Percentiles rank a stretch among this genome's conserved stretches.
These are phyloP conservation scores for Rutstroemia sp. DNA, from an alignment of 2,329 filamentous ascomycete genomes.

Conservation along the genomic window DNA sequence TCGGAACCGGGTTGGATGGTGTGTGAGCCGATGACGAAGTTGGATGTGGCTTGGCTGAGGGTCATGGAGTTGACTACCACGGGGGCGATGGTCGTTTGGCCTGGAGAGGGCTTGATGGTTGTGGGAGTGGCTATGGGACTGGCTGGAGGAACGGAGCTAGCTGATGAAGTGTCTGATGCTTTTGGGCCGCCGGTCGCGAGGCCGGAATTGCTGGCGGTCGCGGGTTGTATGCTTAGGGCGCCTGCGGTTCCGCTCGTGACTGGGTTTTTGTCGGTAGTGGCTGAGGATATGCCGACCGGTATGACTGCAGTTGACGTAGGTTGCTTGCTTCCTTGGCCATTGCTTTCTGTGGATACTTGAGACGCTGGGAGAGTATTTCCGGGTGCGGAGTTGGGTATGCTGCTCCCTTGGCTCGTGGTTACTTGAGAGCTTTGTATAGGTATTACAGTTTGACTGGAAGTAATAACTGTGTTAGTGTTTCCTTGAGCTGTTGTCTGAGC, in stretches of 20 bases:
- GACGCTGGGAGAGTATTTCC: background rate
- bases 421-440: no score
- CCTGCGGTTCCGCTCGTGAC: background rate
- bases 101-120: conserved; percentile 4
- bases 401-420: background rate
- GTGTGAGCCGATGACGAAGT: conserved; percentile 20
- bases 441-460: no score
- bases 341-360: no score
- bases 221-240: background rate
- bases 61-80: conserved; percentile 19
- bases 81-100: conserved; percentile 10
- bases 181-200: background rate
- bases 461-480: background rate
- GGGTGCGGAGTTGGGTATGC: background rate
- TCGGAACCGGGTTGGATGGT: conserved; percentile 20
- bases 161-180: background rate
- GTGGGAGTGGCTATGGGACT: background rate
- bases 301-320: background rate
- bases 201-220: background rate
- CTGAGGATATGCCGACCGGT: background rate
- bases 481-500: background rate
- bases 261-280: background rate
- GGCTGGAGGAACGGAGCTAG: background rate
- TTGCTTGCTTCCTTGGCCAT: background rate
- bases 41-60: conserved; percentile 15